Evolutionary conservation across 2,329 filamentous ascomycete species (phyloP), one percentile per base, ranked within the genome.

Genomic region (Diplodia sapinea): DNA sequence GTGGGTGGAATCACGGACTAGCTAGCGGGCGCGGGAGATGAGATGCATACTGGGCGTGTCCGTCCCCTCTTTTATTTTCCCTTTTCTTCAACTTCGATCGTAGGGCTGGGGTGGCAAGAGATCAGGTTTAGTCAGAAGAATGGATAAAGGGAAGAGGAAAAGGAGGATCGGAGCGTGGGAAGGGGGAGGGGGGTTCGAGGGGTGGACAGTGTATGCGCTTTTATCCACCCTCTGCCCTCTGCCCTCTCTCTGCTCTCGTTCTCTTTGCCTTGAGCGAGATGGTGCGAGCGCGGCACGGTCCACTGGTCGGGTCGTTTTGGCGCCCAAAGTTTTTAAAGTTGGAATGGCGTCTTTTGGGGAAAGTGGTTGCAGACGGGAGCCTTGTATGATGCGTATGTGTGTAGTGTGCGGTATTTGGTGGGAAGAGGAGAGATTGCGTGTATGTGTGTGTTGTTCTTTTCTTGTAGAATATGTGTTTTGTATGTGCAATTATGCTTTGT

Each of bases 401-500:
- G 33, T 11, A 17, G 54, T 47, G 38, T 15, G 36, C 4, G 31
- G 54, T 33, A 36, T 13, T 20, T 11, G 31, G 54, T 26, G 56
- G 15, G 36, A 4, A 13, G 20, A 23, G 11, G n/a, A 11, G 36
- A 26, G 55, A 12, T 40, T 15, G 36, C 26, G 20, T 17, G 38
- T 52, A 17, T 52, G 26, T 20, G 3, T n/a, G 20, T 43, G 55
- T 20, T 47, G 7, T 59, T 15, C 31, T 43, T 13, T 57, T 7
- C 47, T n/a, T 47, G 56, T 47, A 31, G n/a, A 59, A 47, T 29
- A 31, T 47, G 38, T 47, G 56, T 23, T 33, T 23, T 17, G 38
- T 52, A 17, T 47, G 36, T 43, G 36, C n/a, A 47, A 26, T 56
- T 36, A 20, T 56, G 54, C 31, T 56, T 20, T 56, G 33, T 56